Percentiles rank a stretch among this genome's conserved stretches.
These are phyloP conservation scores for Rutstroemia sydowiana DNA, from an alignment of 2,329 filamentous ascomycete genomes.

Conservation along the genomic window DNA sequence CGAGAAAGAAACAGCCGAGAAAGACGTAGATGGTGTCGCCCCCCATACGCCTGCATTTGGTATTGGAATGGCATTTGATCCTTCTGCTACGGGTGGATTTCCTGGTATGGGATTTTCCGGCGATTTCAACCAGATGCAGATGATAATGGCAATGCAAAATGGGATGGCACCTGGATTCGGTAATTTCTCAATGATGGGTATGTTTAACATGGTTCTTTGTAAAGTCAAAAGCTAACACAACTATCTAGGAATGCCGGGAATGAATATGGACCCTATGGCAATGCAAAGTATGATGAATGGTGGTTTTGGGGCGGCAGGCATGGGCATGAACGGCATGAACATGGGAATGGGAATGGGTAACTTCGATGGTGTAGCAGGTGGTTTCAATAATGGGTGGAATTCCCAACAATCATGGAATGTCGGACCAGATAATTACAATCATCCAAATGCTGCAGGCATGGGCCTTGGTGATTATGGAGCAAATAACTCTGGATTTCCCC, in stretches of 20 bases:
- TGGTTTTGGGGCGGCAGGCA: constrained; percentile 64
- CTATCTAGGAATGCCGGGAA: constrained; percentile 54
- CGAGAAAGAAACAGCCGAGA: constrained; percentile 9
- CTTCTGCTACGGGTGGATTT: constrained; percentile 29
- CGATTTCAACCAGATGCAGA: constrained; percentile 69
- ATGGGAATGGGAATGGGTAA: constrained; percentile 64
- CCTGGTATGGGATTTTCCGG: constrained; percentile 42
- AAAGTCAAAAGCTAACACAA: background rate
- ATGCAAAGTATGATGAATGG: constrained; percentile 76
- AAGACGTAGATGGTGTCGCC: constrained; percentile 12
- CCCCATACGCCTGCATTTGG: constrained; percentile 19
- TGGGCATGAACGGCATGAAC: constrained; percentile 76
- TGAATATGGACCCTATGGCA: constrained; percentile 76
- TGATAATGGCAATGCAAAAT: constrained; percentile 72
- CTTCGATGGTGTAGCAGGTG: constrained; percentile 55
- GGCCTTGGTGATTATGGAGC: constrained; percentile 73
- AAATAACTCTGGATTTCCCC: constrained; percentile 64
- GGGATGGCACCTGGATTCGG: constrained; percentile 52
- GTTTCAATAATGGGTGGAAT: constrained; percentile 74
- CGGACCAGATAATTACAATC: constrained; percentile 82
- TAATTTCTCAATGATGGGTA: constrained; percentile 80
- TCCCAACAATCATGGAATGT: constrained; percentile 76
- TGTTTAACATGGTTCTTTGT: constrained; percentile 32
- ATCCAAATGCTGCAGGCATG: constrained; percentile 74
- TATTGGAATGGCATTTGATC: constrained; percentile 38